Evolutionary conservation across 441 rosid species (phyloP).

Genomic region (Corymbia calophylla): DNA sequence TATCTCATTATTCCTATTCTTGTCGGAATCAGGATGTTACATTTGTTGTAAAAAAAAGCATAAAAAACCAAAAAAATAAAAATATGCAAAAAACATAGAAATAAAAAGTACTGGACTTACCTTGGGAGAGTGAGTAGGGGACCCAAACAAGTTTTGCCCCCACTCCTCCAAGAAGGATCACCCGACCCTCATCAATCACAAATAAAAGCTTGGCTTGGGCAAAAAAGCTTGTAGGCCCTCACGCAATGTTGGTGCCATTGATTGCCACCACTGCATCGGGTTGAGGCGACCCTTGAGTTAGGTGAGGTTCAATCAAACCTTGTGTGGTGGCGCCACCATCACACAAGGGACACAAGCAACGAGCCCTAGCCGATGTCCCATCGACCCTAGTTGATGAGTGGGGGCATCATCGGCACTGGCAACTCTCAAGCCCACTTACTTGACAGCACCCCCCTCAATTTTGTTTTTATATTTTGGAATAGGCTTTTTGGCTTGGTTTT

Average conservation of each 20-base stretch:
- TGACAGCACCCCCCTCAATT: not conserved
- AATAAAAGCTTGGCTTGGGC: not conserved
- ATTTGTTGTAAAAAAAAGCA: not conserved
- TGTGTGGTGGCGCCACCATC: not conserved
- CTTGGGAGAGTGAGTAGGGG: not conserved
- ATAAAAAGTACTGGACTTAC: not conserved
- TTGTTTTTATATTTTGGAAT: not conserved
- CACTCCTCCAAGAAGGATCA: not conserved
- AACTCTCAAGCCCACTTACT: not conserved
- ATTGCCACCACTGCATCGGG: not conserved
- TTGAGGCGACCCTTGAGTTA: not conserved
- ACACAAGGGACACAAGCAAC: not conserved
- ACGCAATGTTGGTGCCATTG: not conserved
- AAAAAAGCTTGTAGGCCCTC: not conserved
- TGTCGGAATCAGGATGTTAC: rapidly evolving
- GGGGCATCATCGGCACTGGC: not conserved
- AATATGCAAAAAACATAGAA: not conserved
- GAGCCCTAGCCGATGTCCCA: not conserved
- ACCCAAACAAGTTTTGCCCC: not conserved
- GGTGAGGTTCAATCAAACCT: not conserved
- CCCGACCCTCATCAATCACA: not conserved
- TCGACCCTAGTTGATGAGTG: not conserved
- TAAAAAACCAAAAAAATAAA: not conserved
- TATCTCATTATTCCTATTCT: not conserved
- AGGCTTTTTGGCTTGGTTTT: not conserved